Percentiles rank a stretch among this genome's conserved stretches.
phyloP scores from a whole-genome alignment of 148 eudicot species.

The Vaccinium corymbosum region DNA sequence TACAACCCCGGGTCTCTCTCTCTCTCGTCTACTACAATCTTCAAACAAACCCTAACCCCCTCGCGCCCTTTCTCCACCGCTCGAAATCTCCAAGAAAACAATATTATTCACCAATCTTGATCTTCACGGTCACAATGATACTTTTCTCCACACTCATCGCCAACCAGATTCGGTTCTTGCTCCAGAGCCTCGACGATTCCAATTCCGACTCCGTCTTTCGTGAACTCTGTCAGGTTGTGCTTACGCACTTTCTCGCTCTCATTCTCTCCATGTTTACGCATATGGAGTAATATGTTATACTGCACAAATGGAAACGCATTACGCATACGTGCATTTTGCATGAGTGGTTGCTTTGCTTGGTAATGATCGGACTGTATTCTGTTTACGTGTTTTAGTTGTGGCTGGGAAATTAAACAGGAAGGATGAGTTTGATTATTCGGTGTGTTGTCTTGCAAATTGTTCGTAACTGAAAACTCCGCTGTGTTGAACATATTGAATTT shows the following conservation, averaged over 20 bases:
- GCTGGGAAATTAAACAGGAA: background rate
- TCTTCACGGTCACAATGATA: background rate
- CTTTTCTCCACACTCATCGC: slow-evolving; percentile 1
- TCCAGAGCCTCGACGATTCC: slow-evolving; percentile 13
- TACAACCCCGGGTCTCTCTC: background rate
- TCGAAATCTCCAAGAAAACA: background rate
- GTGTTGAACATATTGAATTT: background rate
- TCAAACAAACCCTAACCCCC: background rate
- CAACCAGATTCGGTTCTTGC: slow-evolving; percentile 12
- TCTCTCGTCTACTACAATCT: background rate
- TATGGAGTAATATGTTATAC: background rate
- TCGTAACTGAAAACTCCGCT: background rate
- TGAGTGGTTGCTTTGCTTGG: background rate
- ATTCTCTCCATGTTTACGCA: background rate
- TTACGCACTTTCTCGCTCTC: background rate
- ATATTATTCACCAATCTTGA: background rate
- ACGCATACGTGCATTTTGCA: background rate
- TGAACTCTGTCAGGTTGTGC: slow-evolving; percentile 6
- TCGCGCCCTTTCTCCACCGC: background rate
- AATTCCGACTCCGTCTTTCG: slow-evolving; percentile 7
- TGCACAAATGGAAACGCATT: background rate
- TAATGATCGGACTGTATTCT: background rate
- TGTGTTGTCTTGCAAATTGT: background rate
- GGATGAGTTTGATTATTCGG: background rate
- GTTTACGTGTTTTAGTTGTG: background rate